Conservation (phyloP, 129 eudicot species). For the Centaurea solstitialis region DNA sequence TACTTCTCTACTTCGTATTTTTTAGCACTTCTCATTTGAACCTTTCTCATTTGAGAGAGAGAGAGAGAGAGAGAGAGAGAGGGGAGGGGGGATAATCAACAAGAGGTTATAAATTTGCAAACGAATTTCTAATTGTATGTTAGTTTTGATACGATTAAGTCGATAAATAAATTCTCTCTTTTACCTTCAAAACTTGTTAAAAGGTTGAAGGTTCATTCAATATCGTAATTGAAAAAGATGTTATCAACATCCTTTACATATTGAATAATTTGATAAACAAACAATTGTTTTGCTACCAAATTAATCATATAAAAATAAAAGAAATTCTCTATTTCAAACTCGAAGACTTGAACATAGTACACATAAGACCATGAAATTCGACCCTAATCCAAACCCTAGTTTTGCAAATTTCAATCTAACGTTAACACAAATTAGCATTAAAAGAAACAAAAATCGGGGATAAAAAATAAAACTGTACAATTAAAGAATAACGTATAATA, state of each 20-base stretch:
- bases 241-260: neutral
- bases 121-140: no score
- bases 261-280: neutral
- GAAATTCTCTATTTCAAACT: neutral
- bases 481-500: neutral
- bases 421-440: neutral
- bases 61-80: no score
- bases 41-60: no score
- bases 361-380: neutral
- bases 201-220: neutral
- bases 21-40: no score
- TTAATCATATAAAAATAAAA: neutral
- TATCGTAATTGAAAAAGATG: no score
- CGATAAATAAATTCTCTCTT: no score
- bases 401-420: neutral
- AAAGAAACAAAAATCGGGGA: neutral
- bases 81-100: no score
- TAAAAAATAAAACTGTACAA: conserved; percentile 28
- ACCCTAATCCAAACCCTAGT: neutral
- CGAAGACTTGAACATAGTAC: neutral
- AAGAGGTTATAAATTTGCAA: no score
- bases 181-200: neutral
- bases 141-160: no score
- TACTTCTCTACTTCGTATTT: no score
- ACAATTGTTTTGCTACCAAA: neutral